Evolutionary conservation across 2,329 filamentous ascomycete genomes (phyloP).

Genomic region (Fusarium nanum): DNA sequence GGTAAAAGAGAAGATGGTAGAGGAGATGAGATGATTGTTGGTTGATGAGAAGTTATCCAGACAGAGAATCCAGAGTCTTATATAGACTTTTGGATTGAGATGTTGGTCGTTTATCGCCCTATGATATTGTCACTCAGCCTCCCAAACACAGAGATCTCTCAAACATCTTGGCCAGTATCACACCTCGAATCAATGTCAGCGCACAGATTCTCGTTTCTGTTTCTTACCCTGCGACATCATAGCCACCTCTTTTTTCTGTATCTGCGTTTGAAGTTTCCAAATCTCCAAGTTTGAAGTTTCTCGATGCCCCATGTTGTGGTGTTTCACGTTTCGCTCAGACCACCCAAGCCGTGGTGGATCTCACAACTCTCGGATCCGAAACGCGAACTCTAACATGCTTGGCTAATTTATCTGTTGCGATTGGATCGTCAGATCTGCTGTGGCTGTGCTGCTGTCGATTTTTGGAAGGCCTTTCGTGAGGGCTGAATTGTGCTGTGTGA

Average conservation of each 20-base stretch:
- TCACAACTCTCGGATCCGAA: not conserved
- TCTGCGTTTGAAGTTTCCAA: not conserved
- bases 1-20: not conserved
- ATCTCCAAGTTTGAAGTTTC: constrained; percentile 6
- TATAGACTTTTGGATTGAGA: not conserved
- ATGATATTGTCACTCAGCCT: not conserved
- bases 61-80: not conserved
- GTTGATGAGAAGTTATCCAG: not conserved
- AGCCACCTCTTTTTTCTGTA: not conserved
- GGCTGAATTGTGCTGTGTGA: not conserved
- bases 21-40: constrained; percentile 1
- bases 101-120: not conserved
- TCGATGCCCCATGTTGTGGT: not conserved
- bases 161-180: not conserved
- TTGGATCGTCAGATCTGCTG: not conserved
- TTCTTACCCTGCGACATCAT: not conserved
- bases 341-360: not conserved
- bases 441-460: not conserved
- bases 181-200: too few relatives aligned
- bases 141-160: not conserved
- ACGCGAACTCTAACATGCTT: constrained; percentile 6
- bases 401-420: constrained; percentile 4
- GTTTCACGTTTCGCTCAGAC: constrained; percentile 31
- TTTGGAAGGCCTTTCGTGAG: not conserved
- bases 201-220: constrained; percentile 13